Conservation (phyloP, 108 stramenopile species). For the Chaetoceros muelleri region DNA sequence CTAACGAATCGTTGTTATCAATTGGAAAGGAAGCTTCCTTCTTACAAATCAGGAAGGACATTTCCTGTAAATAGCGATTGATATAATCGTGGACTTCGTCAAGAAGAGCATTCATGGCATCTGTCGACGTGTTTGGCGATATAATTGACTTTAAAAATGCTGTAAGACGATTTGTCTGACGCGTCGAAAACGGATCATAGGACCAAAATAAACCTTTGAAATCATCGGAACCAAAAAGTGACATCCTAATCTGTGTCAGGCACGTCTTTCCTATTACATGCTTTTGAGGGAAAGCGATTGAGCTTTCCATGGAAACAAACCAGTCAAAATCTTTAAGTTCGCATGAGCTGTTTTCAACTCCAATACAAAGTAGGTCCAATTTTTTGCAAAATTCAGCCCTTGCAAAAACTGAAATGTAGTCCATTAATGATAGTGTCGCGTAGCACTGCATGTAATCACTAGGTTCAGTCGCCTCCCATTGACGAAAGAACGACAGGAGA, state of each 20-base stretch:
- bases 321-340: too few species aligned
- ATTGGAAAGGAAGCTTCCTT: background rate
- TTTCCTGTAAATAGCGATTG: background rate
- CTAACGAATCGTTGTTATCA: background rate
- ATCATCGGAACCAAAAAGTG: too few species aligned
- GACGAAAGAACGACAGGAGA: conserved; percentile 30
- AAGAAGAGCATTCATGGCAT: background rate
- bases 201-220: background rate
- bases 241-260: too few species aligned
- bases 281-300: too few species aligned
- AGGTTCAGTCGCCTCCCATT: conserved; percentile 40
- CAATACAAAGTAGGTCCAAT: background rate
- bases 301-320: too few species aligned
- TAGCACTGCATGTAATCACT: conserved; percentile 64
- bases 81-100: background rate
- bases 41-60: background rate
- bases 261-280: too few species aligned
- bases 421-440: conserved; percentile 56
- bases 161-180: background rate
- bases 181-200: background rate
- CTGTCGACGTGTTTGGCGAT: background rate
- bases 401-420: conserved; percentile 44
- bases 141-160: background rate
- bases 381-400: conserved; percentile 46
- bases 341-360: too few species aligned